Evolutionary conservation across 768 basidiomycete species (phyloP).

Genomic region (Mycena vulgaris): DNA sequence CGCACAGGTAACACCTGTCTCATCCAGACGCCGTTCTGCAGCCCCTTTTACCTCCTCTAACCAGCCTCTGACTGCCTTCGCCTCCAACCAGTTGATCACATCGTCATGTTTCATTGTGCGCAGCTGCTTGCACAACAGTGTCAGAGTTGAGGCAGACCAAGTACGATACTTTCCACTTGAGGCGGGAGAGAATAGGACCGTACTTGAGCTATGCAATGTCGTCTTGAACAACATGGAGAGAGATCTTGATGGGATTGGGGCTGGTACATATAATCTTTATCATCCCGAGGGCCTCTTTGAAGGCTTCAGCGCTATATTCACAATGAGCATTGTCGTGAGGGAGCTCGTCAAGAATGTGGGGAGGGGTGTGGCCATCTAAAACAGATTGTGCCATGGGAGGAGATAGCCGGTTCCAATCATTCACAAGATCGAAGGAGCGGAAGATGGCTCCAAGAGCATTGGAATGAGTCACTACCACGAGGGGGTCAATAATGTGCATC

Average conservation of each 20-base stretch:
- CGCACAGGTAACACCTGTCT: background rate
- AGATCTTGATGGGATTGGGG: background rate
- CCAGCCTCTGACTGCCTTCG: background rate
- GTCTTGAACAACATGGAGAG: background rate
- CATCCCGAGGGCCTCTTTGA: too few species aligned
- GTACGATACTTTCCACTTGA: background rate
- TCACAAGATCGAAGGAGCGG: background rate
- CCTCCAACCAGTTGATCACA: background rate
- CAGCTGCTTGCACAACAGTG: background rate
- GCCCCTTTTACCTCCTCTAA: background rate
- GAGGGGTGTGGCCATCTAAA: background rate
- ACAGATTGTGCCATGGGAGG: background rate
- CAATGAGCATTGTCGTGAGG: background rate
- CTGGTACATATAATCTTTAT: background rate
- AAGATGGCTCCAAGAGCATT: background rate
- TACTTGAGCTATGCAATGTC: conserved; percentile 9
- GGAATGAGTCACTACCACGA: background rate
- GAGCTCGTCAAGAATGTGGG: background rate
- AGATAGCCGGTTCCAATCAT: background rate
- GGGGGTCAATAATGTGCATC: background rate
- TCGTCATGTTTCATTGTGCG: background rate
- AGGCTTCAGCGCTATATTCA: too few species aligned
- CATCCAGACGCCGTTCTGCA: background rate
- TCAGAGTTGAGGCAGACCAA: background rate
- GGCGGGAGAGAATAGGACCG: background rate